These are phyloP conservation scores for Leccinum olivaceopallidum DNA, from an alignment of 768 basidiomycete species.

Conservation along the genomic window DNA sequence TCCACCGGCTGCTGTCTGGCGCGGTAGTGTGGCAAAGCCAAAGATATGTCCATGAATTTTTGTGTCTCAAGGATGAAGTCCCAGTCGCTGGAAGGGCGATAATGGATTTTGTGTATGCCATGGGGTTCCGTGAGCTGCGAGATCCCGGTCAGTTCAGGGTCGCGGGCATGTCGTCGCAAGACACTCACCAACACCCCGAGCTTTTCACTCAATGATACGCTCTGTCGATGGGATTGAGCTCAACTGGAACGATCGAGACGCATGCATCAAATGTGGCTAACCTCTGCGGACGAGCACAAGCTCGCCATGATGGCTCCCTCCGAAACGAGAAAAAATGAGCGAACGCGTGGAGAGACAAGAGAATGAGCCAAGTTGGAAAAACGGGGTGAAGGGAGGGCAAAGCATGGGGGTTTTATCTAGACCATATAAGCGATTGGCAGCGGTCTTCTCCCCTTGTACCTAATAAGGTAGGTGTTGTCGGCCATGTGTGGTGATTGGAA, in stretches of 20 bases:
- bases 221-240: slow-evolving; percentile 22
- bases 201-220: slow-evolving; percentile 23
- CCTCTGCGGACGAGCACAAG: slow-evolving; percentile 32
- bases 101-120: slow-evolving; percentile 67
- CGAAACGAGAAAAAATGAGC: background rate
- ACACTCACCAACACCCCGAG: slow-evolving; percentile 15
- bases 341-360: slow-evolving; percentile 1
- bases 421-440: slow-evolving; percentile 10
- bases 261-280: slow-evolving; percentile 11
- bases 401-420: slow-evolving; percentile 17
- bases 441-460: slow-evolving; percentile 27
- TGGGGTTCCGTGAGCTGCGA: slow-evolving; percentile 32
- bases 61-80: slow-evolving; percentile 63
- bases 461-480: slow-evolving; percentile 34
- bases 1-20: slow-evolving; percentile 70
- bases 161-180: background rate
- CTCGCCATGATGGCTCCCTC: slow-evolving; percentile 21
- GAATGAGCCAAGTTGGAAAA: slow-evolving; percentile 5
- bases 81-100: slow-evolving; percentile 58
- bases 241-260: background rate
- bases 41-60: slow-evolving; percentile 59
- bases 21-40: slow-evolving; percentile 77
- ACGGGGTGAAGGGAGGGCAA: slow-evolving; percentile 1
- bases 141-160: slow-evolving; percentile 4
- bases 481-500: slow-evolving; percentile 14